Evolutionary conservation across 2,329 filamentous ascomycete species (phyloP), one percentile per base, ranked within the genome.

Genomic region (Rhinocladiella similis): DNA sequence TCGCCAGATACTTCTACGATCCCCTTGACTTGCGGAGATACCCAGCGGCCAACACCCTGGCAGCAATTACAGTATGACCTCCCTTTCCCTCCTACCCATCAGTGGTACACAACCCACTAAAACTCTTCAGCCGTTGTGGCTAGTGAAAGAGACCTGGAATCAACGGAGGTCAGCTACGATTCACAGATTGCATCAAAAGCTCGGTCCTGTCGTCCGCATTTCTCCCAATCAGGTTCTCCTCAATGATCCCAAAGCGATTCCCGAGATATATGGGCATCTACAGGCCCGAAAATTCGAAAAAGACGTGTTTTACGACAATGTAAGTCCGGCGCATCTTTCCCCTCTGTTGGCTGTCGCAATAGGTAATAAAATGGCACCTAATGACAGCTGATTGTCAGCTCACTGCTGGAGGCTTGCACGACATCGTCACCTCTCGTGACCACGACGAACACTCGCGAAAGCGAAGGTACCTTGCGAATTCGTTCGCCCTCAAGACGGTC

Each of bases 171-270:
- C n/a, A 18, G 16, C 41, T 5, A 18, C n/a, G 16, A n/a, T 43
- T 20, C 41, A 43, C 41, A 10, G 41, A 5, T 6, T 18, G 19
- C 41, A 43, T 43, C n/a, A 43, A n/a, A n/a, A 19, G n/a, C 41
- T 43, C 41, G 41, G 41, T 19, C n/a, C n/a, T n/a, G 19, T 54
- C 7, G 41, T 54, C 33, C 51, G 51, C 10, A 35, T 54, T 25
- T 43, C 43, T 3, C 51, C 51, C 6, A 9, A 14, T 39, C 29
- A 45, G 10, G 19, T 54, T 6, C 41, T 43, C 13, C 48, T 48
- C 33, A 25, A 19, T 16, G 51, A 54, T 14, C 25, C 43, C 19
- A 18, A 29, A 18, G 51, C 51, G 2, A 41, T 54, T 16, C n/a
- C 35, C 25, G 41, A 43, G 12, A 43, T 43, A 43, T 43, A 43